Evolutionary conservation across 352 stramenopile species (phyloP).

Genomic region (Aphanomyces euteiches): DNA sequence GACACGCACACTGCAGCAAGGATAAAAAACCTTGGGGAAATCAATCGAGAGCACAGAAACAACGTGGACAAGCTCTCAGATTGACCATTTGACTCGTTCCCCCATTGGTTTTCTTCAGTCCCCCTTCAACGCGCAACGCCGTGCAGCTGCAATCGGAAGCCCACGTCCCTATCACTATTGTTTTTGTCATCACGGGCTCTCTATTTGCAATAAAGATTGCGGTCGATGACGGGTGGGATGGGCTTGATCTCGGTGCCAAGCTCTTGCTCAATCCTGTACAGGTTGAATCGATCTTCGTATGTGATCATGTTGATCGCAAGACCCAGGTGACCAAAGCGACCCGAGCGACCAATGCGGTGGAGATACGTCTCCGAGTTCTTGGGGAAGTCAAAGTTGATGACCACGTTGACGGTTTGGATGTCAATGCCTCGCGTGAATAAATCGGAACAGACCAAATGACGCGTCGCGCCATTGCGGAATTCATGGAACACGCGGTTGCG

Average conservation of each 20-base stretch:
- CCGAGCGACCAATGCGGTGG: conserved; percentile 98
- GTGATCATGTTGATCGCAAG: conserved; percentile 99
- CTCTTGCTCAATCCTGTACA: conserved; percentile 99
- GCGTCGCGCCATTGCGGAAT: conserved; percentile 96
- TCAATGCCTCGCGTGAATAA: conserved; percentile 99
- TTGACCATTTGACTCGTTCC: no score
- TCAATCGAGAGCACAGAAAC: no score
- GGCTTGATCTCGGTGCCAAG: conserved; percentile 98
- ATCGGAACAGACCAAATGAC: conserved; percentile 98
- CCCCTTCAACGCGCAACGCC: background rate
- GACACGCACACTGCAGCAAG: no score
- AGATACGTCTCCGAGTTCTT: conserved; percentile 99
- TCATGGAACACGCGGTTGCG: conserved; percentile 99
- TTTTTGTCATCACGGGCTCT: background rate
- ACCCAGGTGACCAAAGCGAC: conserved; percentile 97
- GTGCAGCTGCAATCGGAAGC: background rate
- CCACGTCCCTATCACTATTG: conserved; percentile 19
- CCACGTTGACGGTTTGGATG: conserved; percentile 99
- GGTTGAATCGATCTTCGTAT: conserved; percentile 96
- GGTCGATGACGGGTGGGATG: conserved; percentile 97
- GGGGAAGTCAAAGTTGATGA: conserved; percentile 99
- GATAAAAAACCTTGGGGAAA: no score
- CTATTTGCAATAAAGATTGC: conserved; percentile 97
- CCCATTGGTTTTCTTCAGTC: no score
- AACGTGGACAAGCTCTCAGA: background rate